These are phyloP conservation scores for Debaryomyces hansenii DNA, from an alignment of 805 yeast species.

Conservation along the genomic window DNA sequence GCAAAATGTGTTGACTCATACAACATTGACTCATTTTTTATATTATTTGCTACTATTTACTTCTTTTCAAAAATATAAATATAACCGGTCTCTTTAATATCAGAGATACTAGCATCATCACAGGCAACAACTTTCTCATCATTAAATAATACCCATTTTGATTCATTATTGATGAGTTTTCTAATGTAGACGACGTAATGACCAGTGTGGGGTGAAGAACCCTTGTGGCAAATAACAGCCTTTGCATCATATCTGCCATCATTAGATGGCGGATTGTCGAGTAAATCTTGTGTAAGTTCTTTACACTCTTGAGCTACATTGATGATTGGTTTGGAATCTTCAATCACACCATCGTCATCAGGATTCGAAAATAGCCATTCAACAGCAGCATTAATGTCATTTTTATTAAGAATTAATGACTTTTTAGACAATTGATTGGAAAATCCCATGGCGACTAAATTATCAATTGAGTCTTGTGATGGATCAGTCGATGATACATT, in stretches of 20 bases:
- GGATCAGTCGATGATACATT: slow-evolving; percentile 15
- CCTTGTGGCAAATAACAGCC: slow-evolving; percentile 85
- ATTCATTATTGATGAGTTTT: slow-evolving; percentile 35
- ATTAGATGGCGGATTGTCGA: slow-evolving; percentile 5
- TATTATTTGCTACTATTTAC: neutral
- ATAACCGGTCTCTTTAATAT: slow-evolving; percentile 48
- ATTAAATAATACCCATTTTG: slow-evolving; percentile 75
- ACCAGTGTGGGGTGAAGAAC: slow-evolving; percentile 85
- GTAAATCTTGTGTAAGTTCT: slow-evolving; percentile 14
- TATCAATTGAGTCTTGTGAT: slow-evolving; percentile 41
- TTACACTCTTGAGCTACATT: slow-evolving; percentile 28
- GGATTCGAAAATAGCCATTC: slow-evolving; percentile 90
- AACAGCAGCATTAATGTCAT: slow-evolving; percentile 72
- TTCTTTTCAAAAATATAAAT: slow-evolving; percentile 40
- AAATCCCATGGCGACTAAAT: slow-evolving; percentile 78
- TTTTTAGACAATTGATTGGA: slow-evolving; percentile 61
- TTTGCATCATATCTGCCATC: slow-evolving; percentile 47
- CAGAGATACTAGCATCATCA: slow-evolving; percentile 42
- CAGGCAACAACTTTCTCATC: slow-evolving; percentile 83
- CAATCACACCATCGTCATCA: slow-evolving; percentile 67
- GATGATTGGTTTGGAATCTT: slow-evolving; percentile 14
- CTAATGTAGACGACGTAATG: slow-evolving; percentile 82
- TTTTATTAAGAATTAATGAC: slow-evolving; percentile 61
- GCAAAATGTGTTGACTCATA: neutral
- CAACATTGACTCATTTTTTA: neutral